Base-by-base conservation (phyloP, 2,329 filamentous ascomycete genomes). In the Helminthosporium solani region DNA sequence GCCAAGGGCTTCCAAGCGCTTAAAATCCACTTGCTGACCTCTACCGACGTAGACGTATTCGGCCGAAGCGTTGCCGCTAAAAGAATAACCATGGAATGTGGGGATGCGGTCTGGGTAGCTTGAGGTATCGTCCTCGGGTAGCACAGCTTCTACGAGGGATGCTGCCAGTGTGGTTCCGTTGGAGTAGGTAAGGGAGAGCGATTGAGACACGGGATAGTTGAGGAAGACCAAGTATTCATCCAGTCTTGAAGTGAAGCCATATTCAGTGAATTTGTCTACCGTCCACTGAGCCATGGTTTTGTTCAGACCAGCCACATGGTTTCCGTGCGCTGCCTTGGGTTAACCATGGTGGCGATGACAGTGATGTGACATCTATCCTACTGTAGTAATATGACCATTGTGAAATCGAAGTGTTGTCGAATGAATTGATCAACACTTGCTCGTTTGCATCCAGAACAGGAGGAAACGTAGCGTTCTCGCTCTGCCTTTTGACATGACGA, bases 41-140 rank as follows among this genome's bases (percentile, higher is more conserved):
- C 64, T 52, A 23, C 74, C 73, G 12, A 76, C 73, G 47, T 75
- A 77, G 35, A 75, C 72, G 47, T 73, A 77, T 59, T 76, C 73
- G 25, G 73, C 75, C 47, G 67, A 70, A 30, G 71, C 75, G 52
- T 75, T 70, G 15, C 75, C 75, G 20, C 64, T 71, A 44, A 68
- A 69, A 3, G 73, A 76, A 49, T 77, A 77, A 31, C 74, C 75
- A 50, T 78, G 72, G 52, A 78, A 78, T 11, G 67, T 72, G 0
- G 74, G 71, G 11, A 74, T 67, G 7, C 71, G 61, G 52, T 75
- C 57, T 11, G 51, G 67, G 57, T 59, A 74, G 48, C 64, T 63
- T 1, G 67, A 66, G 1, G 63, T 67, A 1, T 61, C 57, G 36
- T 70, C 68, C 33, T 62, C 65, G 33, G 49, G 60, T 11, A 71